Conservation (phyloP, 2,329 filamentous ascomycete species). For the Fusarium nodosum region DNA sequence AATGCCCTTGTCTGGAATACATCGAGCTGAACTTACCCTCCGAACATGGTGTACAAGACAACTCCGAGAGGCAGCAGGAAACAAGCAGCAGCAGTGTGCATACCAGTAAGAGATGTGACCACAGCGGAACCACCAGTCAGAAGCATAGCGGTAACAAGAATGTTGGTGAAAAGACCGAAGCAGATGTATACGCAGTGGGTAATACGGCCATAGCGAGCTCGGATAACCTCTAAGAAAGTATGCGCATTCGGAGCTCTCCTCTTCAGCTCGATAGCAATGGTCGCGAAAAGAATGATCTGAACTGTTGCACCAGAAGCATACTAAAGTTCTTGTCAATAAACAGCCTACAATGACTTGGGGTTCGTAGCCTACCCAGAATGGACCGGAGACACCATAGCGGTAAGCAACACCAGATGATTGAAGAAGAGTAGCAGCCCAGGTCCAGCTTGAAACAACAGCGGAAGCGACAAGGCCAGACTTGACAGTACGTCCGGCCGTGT, state of each 20-base stretch:
- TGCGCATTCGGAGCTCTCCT: constrained; percentile 89
- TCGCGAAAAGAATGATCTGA: constrained; percentile 90
- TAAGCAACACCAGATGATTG: constrained; percentile 88
- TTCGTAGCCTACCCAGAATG: constrained; percentile 59
- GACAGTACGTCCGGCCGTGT: constrained; percentile 86
- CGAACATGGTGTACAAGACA: constrained; percentile 75
- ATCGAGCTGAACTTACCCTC: constrained; percentile 55
- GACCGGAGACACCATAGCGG: constrained; percentile 76
- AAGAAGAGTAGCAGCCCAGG: constrained; percentile 87
- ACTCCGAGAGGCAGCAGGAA: constrained; percentile 87
- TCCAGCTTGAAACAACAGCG: constrained; percentile 94
- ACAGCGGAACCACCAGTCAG: constrained; percentile 82
- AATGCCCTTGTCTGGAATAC: rapidly evolving
- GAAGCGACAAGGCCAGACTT: constrained; percentile 90
- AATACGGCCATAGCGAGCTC: constrained; percentile 76
- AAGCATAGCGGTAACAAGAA: constrained; percentile 90
- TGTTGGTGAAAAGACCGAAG: constrained; percentile 87
- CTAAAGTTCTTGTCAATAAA: neutral
- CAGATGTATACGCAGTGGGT: constrained; percentile 85
- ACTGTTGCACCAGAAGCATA: constrained; percentile 78
- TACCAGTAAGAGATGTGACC: constrained; percentile 59
- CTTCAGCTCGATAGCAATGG: constrained; percentile 90
- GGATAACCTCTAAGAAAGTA: constrained; percentile 85
- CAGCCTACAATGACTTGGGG: neutral
- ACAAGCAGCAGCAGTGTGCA: constrained; percentile 80